phyloP scores from a whole-genome alignment of 2,329 filamentous ascomycete genomes.

The Colletotrichum acutatum region DNA sequence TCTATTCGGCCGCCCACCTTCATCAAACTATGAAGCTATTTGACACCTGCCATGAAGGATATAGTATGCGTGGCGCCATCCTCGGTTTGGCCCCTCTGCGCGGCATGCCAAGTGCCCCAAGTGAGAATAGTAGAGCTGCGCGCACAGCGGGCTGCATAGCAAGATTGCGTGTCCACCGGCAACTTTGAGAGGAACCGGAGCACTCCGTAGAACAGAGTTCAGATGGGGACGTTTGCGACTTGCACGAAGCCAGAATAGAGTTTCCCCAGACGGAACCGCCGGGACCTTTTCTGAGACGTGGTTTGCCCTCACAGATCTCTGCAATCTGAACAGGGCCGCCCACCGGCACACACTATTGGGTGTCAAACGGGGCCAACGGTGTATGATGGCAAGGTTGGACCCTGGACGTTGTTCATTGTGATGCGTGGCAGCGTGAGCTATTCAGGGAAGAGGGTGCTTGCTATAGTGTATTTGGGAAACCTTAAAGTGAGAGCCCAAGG shows the following conservation, averaged over 20 bases:
- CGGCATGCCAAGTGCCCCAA: neutral
- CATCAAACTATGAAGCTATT: neutral
- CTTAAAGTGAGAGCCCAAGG: too few species aligned
- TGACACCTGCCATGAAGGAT: too few species aligned
- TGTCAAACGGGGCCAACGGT: too few species aligned
- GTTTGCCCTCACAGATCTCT: neutral
- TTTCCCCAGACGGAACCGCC: slow-evolving; percentile 6
- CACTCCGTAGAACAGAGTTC: neutral
- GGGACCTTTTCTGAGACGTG: neutral
- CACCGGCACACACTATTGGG: too few species aligned
- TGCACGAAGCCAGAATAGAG: neutral
- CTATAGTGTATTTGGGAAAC: too few species aligned
- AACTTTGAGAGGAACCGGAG: neutral
- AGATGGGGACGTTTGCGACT: neutral
- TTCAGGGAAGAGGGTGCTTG: too few species aligned
- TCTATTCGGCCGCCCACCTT: neutral
- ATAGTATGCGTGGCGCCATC: neutral
- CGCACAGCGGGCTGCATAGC: too few species aligned
- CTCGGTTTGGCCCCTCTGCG: neutral
- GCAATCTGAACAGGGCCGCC: neutral
- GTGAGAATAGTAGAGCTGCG: too few species aligned
- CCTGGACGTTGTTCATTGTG: too few species aligned
- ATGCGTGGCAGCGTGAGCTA: too few species aligned
- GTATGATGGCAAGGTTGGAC: too few species aligned
- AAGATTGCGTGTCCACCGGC: neutral